These are phyloP conservation scores for Venustampulla echinocandica DNA, from an alignment of 495 filamentous ascomycete genomes.

Conservation along the genomic window DNA sequence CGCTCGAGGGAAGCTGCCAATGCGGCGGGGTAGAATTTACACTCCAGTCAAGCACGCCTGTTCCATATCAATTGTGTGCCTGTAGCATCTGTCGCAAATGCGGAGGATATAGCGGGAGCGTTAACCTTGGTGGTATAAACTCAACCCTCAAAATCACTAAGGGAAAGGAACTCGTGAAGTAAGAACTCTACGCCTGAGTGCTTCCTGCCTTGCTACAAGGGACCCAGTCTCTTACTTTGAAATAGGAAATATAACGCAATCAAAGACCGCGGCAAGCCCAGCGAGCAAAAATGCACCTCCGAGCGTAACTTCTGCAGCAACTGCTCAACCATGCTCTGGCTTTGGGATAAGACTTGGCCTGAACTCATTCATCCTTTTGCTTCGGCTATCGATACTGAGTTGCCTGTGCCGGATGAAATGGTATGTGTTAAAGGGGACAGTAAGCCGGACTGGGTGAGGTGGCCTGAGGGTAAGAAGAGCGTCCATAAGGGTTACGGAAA, in stretches of 20 bases:
- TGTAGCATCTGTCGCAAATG: constrained; percentile 51
- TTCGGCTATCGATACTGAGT: constrained; percentile 45
- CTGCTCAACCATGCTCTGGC: constrained; percentile 43
- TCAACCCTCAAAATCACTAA: constrained; percentile 38
- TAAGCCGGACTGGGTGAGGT: constrained; percentile 44
- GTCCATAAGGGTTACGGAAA: constrained; percentile 34
- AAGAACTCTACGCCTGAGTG: constrained; percentile 1
- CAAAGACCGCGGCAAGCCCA: constrained; percentile 39
- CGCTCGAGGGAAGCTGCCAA: constrained; percentile 46
- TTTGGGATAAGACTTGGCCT: constrained; percentile 43
- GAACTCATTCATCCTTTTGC: constrained; percentile 51
- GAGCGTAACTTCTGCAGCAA: constrained; percentile 47
- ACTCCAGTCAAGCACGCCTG: constrained; percentile 42
- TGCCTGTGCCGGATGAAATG: constrained; percentile 45
- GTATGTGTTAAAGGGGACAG: constrained; percentile 40
- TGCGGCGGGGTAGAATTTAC: constrained; percentile 45
- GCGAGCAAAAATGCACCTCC: constrained; percentile 34
- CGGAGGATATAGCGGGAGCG: constrained; percentile 38
- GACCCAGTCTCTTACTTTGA: no score
- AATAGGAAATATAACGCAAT: constrained; percentile 43
- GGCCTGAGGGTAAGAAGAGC: constrained; percentile 42
- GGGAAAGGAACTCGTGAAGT: constrained; percentile 43
- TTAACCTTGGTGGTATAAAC: constrained; percentile 44
- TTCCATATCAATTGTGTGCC: constrained; percentile 48
- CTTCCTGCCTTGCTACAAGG: not conserved